A percentile compares a stretch with the other conserved stretches of the same genome.
Conservation (phyloP, 2,329 filamentous ascomycete species). For the Exophiala dermatitidis region DNA sequence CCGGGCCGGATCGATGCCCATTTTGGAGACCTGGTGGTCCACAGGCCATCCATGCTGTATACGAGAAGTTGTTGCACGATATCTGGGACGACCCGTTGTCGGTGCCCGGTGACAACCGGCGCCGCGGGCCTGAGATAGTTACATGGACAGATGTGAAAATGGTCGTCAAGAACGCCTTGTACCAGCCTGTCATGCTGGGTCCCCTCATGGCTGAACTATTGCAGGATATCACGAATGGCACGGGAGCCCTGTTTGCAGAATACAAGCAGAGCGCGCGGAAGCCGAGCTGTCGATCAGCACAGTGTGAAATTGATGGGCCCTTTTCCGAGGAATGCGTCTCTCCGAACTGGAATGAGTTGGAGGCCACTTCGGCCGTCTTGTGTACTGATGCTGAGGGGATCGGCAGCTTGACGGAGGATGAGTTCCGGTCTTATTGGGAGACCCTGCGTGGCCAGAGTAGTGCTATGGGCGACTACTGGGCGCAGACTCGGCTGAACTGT, state of each 20-base stretch:
- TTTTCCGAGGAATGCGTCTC: slow-evolving; percentile 7
- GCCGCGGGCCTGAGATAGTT: slow-evolving; percentile 34
- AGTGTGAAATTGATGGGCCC: slow-evolving; percentile 6
- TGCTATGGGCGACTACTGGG: slow-evolving; percentile 13
- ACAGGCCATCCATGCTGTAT: slow-evolving; percentile 16
- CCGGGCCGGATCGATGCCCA: slow-evolving; percentile 31
- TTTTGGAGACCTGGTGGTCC: slow-evolving; percentile 14
- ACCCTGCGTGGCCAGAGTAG: slow-evolving; percentile 11
- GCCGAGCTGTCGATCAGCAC: slow-evolving; percentile 7
- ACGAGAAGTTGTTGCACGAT: slow-evolving; percentile 17
- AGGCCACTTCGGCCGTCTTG: slow-evolving; percentile 12
- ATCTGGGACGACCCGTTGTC: slow-evolving; percentile 15
- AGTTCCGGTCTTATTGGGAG: slow-evolving; percentile 28
- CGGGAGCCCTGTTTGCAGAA: slow-evolving; percentile 11
- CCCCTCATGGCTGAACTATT: slow-evolving; percentile 11
- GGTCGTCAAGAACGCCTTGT: slow-evolving; percentile 30
- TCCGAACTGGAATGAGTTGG: slow-evolving; percentile 9
- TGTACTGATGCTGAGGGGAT: slow-evolving; percentile 18
- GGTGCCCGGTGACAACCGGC: background rate
- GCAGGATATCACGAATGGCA: slow-evolving; percentile 13
- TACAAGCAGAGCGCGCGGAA: slow-evolving; percentile 11
- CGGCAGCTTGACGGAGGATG: slow-evolving; percentile 8
- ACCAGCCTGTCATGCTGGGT: slow-evolving; percentile 8
- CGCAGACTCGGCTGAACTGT: slow-evolving; percentile 8
- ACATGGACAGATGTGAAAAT: slow-evolving; percentile 45